phyloP scores from a whole-genome alignment of 352 stramenopile genomes.

The Albugo candida region DNA sequence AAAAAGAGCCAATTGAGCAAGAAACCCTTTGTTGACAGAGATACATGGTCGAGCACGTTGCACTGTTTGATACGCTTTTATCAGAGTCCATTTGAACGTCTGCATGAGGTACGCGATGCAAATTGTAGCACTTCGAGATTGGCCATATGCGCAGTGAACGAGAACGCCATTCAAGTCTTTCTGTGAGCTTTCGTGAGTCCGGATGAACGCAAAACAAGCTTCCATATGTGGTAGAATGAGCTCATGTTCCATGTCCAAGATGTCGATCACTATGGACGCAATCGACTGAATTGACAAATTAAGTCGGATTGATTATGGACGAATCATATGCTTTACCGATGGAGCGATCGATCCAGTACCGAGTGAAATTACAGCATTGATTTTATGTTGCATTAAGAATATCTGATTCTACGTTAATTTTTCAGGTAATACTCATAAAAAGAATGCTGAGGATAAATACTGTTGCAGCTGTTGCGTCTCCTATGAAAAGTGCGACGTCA shows the following conservation, averaged over 20 bases:
- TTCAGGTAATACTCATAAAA: background rate
- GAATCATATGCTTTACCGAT: constrained; percentile 11
- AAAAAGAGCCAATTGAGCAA: constrained; percentile 50
- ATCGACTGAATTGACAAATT: background rate
- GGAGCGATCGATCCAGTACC: constrained; percentile 30
- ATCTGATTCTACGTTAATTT: constrained; percentile 12
- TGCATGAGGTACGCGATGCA: constrained; percentile 65
- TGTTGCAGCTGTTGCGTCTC: constrained; percentile 26
- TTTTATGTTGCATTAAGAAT: constrained; percentile 21
- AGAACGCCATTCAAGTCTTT: constrained; percentile 10
- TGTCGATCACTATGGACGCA: constrained; percentile 16
- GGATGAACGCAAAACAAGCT: constrained; percentile 24
- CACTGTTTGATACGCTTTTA: constrained; percentile 33
- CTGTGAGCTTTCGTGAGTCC: background rate
- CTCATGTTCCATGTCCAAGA: constrained; percentile 61
- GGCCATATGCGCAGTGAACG: constrained; percentile 66
- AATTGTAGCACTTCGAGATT: constrained; percentile 50
- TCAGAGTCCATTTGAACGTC: constrained; percentile 14
- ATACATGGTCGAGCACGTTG: constrained; percentile 45
- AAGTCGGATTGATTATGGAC: background rate
- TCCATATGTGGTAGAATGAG: constrained; percentile 42
- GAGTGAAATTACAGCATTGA: constrained; percentile 32
- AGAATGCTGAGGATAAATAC: constrained; percentile 6
- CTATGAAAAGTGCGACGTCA: constrained; percentile 30
- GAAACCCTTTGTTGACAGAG: constrained; percentile 56